Percentiles rank a stretch among this genome's conserved stretches.
Evolutionary conservation across 2,329 filamentous ascomycete genomes (phyloP).

Genomic region (Mycogone perniciosa): DNA sequence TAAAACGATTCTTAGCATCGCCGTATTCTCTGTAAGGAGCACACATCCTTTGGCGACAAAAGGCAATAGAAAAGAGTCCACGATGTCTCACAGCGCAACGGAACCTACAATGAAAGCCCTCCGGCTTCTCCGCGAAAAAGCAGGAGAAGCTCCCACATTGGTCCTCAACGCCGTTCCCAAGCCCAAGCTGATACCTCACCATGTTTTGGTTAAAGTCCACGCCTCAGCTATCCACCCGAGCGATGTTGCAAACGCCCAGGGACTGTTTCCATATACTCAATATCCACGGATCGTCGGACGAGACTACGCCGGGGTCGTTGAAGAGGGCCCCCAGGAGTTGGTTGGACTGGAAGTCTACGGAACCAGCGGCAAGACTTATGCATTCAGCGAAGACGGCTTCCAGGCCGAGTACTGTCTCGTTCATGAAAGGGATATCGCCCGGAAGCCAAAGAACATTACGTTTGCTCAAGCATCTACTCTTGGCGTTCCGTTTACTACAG

Average conservation of each 20-base stretch:
- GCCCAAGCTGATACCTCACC: conserved; percentile 9
- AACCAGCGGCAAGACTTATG: conserved; percentile 9
- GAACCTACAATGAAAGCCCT: conserved; percentile 7
- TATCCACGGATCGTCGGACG: conserved; percentile 9
- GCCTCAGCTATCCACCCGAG: conserved; percentile 12
- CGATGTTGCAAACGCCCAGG: conserved; percentile 9
- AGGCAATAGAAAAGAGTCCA: not conserved
- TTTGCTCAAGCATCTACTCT: conserved; percentile 10
- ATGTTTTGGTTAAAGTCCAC: conserved; percentile 10
- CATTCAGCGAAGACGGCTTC: conserved; percentile 12
- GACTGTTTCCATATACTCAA: conserved; percentile 5
- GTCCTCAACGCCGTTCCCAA: conserved; percentile 5
- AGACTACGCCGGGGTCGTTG: conserved; percentile 11
- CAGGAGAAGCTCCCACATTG: not conserved
- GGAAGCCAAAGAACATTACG: conserved; percentile 10
- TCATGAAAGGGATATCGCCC: conserved; percentile 3
- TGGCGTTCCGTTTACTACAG: conserved; percentile 12
- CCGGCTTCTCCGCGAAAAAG: conserved; percentile 1
- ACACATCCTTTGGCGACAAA: not conserved
- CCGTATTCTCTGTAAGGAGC: no score
- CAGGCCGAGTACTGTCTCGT: conserved; percentile 11
- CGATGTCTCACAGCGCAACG: not conserved
- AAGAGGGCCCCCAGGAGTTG: conserved; percentile 9
- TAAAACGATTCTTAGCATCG: no score
- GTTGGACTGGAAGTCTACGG: conserved; percentile 11